A percentile compares a stretch with the other conserved stretches of the same genome.
Evolutionary conservation across 2,329 filamentous ascomycete genomes (phyloP).

Genomic region (Annulohypoxylon truncatum): DNA sequence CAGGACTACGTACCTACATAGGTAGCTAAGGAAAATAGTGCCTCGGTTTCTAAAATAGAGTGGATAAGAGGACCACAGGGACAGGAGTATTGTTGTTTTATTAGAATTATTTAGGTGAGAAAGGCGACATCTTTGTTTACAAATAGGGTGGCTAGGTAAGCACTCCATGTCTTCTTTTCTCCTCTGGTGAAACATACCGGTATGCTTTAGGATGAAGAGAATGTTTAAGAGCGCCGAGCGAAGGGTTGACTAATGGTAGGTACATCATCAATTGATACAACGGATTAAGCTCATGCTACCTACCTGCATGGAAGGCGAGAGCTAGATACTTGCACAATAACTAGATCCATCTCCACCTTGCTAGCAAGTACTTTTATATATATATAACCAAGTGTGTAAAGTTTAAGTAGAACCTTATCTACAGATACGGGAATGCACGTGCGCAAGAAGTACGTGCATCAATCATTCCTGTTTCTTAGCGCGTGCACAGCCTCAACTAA

Average conservation of each 20-base stretch:
- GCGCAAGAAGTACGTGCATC: slow-evolving; percentile 9
- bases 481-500: slow-evolving; percentile 38
- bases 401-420: slow-evolving; percentile 5
- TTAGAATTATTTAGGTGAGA: neutral
- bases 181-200: slow-evolving; percentile 6
- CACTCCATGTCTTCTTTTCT: neutral
- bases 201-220: slow-evolving; percentile 7
- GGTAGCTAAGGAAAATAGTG: neutral
- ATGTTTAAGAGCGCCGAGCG: slow-evolving; percentile 4
- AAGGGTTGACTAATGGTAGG: neutral
- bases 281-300: neutral
- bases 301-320: neutral
- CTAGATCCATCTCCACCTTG: neutral
- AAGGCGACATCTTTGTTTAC: neutral
- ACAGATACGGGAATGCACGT: neutral
- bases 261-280: neutral
- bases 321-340: slow-evolving; percentile 1
- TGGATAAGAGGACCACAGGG: neutral
- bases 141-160: neutral
- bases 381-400: neutral
- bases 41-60: neutral
- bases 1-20: neutral
- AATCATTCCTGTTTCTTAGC: slow-evolving; percentile 34
- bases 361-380: neutral
- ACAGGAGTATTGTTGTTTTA: neutral